Base-by-base conservation (phyloP, 2,329 filamentous ascomycete genomes). In the Stachybotrys echinatus region DNA sequence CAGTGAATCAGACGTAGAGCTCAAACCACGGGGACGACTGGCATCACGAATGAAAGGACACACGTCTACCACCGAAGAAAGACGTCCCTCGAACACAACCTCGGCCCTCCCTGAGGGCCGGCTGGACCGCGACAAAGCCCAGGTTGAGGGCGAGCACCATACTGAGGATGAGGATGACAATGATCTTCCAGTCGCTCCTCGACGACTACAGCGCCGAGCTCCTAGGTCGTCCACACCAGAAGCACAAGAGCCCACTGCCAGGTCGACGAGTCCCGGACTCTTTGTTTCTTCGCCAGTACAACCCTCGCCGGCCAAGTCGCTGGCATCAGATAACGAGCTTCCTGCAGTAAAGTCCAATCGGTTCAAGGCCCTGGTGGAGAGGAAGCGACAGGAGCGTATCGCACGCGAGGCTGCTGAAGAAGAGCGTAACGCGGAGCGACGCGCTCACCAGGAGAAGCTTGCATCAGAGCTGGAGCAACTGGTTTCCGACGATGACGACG, bases 301-400 rank as follows among this genome's bases (percentile, higher is more conserved):
- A 54, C 65, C 58, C 42, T 70, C 65, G 10, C 62, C 65, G 39
- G 42, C 58, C 12, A 64, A 64, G 48, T 54, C 56, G 23, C 47
- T 55, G 3, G 72, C 69, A 43, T 73, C 68, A 3, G 77, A 81
- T 20, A 68, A 70, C 10, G 75, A 80, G 6, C 51, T 80, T 1
- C 74, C 79, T 6, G 54, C 68, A 12, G 54, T 67, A 48, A 71
- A 77, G 52, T 79, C 82, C 45, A 74, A 80, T 39, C 81, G 85
- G 5, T 85, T 95, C 60, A 74, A 83, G 53, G 87, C 85, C 7
- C 79, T 95, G 0, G 79, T 94, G 12, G 83, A 83, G 43, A 80
- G 83, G 58, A 94, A 92, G 61, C 81, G 84, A 46, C 78, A 84
- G 54, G 86, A 94, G 62, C 79, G 86, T 7, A 71, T 84, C 34